Base-by-base conservation (phyloP, 2,329 filamentous ascomycete genomes). In the Fusarium sp. region DNA sequence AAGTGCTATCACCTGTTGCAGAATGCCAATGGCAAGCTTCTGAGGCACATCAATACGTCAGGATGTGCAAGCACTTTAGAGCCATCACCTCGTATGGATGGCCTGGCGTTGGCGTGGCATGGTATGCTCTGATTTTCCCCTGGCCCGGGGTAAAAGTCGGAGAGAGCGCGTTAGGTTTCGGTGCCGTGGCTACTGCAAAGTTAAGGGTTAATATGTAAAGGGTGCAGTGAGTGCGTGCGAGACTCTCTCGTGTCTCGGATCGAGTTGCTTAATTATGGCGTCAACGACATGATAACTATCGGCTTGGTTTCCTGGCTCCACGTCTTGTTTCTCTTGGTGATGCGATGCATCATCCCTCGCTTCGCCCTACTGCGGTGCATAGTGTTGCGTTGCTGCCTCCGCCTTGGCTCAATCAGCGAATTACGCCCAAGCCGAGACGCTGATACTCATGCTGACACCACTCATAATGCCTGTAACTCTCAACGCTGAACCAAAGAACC, bases 21-120 rank as follows among this genome's bases (percentile, higher is more conserved):
- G 58, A 70, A 72, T 66, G 54, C 63, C 63, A 71, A 68, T 65
- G 30, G 62, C 50, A 57, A 44, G 58, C 60, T 66, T 61, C 52
- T 45, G 50, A 63, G 39, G 52, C 38, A 54, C 28, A 47, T 60
- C 57, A 56, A 57, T 62, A 51, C 59, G 69, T 75, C 64, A 64
- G 60, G 48, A 65, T 74, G 76, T 70, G 74, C 76, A 78, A 73
- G 67, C 75, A 77, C 74, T 77, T 66, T 68, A 76, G 65, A 48
- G 45, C 45, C 50, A 34, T 59, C 34, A 54, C 56, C 66, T 67
- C 62, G 57, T 68, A 59, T 55, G 56, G 44, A 41, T 32, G 32
- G 32, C 14, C 32, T 34, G 38, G 34, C 28, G 38, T 51, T 15
- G 38, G 34, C 28, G 38, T 51, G 47, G 34, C n/a, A 28, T 63